Evolutionary conservation across 2,329 filamentous ascomycete genomes (phyloP).

Genomic region (Pezicula carpinea): DNA sequence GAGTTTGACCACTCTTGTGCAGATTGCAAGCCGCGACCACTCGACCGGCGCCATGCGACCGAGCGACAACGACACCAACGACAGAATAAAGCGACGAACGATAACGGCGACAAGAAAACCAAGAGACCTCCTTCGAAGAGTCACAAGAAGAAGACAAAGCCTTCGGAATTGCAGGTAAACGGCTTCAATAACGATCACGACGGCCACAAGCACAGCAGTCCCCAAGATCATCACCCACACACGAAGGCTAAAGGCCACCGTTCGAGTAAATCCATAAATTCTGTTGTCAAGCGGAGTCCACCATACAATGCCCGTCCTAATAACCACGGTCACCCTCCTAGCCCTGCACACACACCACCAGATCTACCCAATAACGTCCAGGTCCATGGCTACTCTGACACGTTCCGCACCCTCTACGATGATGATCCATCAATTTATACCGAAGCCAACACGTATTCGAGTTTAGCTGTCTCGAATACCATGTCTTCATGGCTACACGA

Average conservation of each 20-base stretch:
- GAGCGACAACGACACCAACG: constrained; percentile 65
- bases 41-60: constrained; percentile 71
- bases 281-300: constrained; percentile 62
- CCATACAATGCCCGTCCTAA: constrained; percentile 56
- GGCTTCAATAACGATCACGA: constrained; percentile 54
- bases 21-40: constrained; percentile 74
- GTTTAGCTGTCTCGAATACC: constrained; percentile 67
- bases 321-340: constrained; percentile 56
- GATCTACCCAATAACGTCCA: constrained; percentile 59
- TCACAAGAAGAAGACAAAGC: constrained; percentile 85
- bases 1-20: constrained; percentile 80
- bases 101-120: constrained; percentile 60
- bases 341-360: constrained; percentile 72
- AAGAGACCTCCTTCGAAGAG: constrained; percentile 74
- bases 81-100: constrained; percentile 42
- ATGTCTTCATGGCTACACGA: constrained; percentile 78
- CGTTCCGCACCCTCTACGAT: constrained; percentile 72
- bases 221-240: constrained; percentile 47
- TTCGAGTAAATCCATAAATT: constrained; percentile 69
- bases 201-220: constrained; percentile 39
- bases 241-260: constrained; percentile 78
- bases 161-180: constrained; percentile 61
- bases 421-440: constrained; percentile 54
- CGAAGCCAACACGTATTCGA: constrained; percentile 73
- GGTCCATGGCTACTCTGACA: constrained; percentile 65